Percentiles rank a stretch among this genome's conserved stretches.
Conservation (phyloP, 768 basidiomycete genomes). For the Cystofilobasidium macerans region DNA sequence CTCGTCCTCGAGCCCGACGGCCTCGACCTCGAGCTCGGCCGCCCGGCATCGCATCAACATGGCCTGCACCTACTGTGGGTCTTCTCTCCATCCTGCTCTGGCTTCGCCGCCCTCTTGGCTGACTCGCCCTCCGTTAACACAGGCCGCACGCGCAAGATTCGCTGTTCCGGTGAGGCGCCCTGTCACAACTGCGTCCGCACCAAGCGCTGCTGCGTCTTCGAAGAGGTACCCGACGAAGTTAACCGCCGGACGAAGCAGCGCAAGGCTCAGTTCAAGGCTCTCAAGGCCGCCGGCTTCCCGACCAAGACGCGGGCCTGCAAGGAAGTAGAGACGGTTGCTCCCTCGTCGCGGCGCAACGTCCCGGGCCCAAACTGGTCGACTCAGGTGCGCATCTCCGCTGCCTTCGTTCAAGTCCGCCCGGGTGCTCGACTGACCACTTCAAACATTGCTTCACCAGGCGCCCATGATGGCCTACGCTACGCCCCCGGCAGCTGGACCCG, state of each 20-base stretch:
- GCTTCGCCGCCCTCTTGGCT: background rate
- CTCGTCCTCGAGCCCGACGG: background rate
- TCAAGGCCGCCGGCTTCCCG: slow-evolving; percentile 16
- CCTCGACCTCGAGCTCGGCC: background rate
- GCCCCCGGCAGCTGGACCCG: background rate
- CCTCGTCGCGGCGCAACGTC: too few relatives aligned
- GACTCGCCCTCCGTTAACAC: background rate
- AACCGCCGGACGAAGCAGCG: slow-evolving; percentile 34
- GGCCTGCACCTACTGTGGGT: slow-evolving; percentile 5
- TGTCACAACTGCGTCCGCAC: slow-evolving; percentile 34
- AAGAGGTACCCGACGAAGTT: slow-evolving; percentile 35
- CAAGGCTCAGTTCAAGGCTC: slow-evolving; percentile 33
- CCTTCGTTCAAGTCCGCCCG: background rate
- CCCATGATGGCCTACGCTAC: background rate
- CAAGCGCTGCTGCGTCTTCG: slow-evolving; percentile 32
- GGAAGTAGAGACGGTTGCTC: background rate
- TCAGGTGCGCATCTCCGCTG: too few relatives aligned
- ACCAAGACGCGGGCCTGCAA: background rate
- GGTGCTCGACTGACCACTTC: background rate
- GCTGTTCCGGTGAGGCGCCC: slow-evolving; percentile 33
- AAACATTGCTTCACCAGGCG: background rate
- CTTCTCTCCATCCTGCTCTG: background rate
- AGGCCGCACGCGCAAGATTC: slow-evolving; percentile 4
- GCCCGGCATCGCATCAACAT: background rate
- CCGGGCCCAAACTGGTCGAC: too few relatives aligned